Base-by-base conservation (phyloP, 2,329 filamentous ascomycete species). In the Geoglossum cookeanum region DNA sequence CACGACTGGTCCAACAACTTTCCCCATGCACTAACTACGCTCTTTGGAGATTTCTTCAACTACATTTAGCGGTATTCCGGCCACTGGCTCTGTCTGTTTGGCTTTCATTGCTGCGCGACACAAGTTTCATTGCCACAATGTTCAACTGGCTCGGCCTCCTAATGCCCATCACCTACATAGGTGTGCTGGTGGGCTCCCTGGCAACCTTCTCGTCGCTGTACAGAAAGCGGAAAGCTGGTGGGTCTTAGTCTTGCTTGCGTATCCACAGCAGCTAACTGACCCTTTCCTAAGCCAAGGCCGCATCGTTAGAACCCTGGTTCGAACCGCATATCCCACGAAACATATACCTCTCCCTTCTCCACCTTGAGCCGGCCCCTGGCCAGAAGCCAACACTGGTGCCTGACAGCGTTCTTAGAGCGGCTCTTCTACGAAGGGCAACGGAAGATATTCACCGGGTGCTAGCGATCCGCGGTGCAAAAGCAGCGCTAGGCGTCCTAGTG, bases 381-480 rank as follows among this genome's bases (percentile, higher is more conserved):
- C 72, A 78, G 59, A 88, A 90, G 69, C 70, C 78, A 4, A 76
- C 79, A 59, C 73, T 75, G 66, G 76, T 95, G 3, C 91, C 92
- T 32, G 87, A 95, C 61, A 87, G 82, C 60, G 79, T 97, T 17
- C 72, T 97, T 58, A 87, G 91, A 63, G 89, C 92, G 15, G 90
- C 92, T 2, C 80, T 98, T 2, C 74, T 98, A 65, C 81, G 88
- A 63, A 83, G 92, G 64, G 92, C 92, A 35, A 83, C 88, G 39
- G 91, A 97, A 69, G 91, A 97, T 68, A 94, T 98, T 67, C 81
- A 85, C 67, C 83, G 92, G 61, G 87, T 98, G 61, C 84, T 97
- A 65, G 82, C 92, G 68, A 80, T 98, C 66, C 81, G 91, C 66
- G 85, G 80, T 58, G 85, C 88, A 63, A 98, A 97, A 75, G 85